Percentiles rank a stretch among this genome's conserved stretches.
Evolutionary conservation across 2,329 filamentous ascomycete genomes (phyloP).

Genomic region (Rutstroemia sp.): DNA sequence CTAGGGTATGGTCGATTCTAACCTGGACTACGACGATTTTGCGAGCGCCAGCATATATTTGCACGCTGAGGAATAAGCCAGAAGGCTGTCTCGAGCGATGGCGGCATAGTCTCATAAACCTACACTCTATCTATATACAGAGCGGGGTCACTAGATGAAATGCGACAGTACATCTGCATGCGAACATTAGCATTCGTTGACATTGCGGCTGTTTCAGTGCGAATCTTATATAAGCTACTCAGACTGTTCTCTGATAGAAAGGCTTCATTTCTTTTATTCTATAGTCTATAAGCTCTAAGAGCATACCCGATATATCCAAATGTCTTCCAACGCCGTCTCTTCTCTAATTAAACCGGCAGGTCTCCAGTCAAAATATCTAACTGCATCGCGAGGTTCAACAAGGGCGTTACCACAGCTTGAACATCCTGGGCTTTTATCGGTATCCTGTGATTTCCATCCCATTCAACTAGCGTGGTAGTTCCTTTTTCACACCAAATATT

Average conservation of each 20-base stretch:
- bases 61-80: too few species aligned
- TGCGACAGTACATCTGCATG: too few species aligned
- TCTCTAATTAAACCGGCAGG: neutral
- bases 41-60: too few species aligned
- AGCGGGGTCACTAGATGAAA: too few species aligned
- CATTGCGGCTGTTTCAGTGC: too few species aligned
- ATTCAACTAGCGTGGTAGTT: constrained; percentile 54
- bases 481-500: constrained; percentile 51
- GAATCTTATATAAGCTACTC: neutral
- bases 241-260: neutral
- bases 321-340: neutral
- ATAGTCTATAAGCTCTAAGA: neutral
- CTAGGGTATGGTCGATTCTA: too few species aligned
- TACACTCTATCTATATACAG: too few species aligned
- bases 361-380: constrained; percentile 4
- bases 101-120: too few species aligned
- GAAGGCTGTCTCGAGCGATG: too few species aligned
- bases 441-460: constrained; percentile 65
- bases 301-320: neutral
- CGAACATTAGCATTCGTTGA: too few species aligned
- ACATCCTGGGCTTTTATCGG: constrained; percentile 64
- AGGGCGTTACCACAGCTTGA: constrained; percentile 43
- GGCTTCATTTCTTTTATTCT: neutral
- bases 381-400: constrained; percentile 23
- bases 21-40: too few species aligned